A percentile compares a stretch with the other conserved stretches of the same genome.
phyloP scores from a whole-genome alignment of 2,329 filamentous ascomycete genomes.

The Neofusicoccum umdonicola region DNA sequence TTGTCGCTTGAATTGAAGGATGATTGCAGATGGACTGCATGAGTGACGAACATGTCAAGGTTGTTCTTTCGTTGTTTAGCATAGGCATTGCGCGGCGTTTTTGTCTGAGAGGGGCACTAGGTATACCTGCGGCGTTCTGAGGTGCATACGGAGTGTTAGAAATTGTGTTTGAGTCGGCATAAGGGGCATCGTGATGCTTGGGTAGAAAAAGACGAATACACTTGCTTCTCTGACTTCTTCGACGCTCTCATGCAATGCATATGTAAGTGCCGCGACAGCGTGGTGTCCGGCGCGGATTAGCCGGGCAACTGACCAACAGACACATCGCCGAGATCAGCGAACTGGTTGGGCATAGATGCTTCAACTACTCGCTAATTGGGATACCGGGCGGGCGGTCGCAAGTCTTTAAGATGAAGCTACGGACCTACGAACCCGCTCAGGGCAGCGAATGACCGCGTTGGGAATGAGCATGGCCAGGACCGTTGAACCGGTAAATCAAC shows the following conservation, averaged over 20 bases:
- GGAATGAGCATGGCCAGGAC: not conserved
- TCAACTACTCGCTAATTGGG: not conserved
- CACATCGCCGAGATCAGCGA: not conserved
- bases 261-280: not conserved
- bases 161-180: not conserved
- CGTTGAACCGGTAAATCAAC: not conserved
- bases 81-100: conserved; percentile 1
- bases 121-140: not conserved
- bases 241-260: not conserved
- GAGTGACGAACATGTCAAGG: not conserved
- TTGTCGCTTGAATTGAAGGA: not conserved
- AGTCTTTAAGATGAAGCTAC: not conserved
- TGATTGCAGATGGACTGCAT: not conserved
- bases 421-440: not conserved
- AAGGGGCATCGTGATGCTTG: not conserved
- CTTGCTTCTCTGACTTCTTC: not conserved
- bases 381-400: not conserved
- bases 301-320: not conserved
- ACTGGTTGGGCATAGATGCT: not conserved
- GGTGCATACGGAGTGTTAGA: not conserved
- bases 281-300: not conserved
- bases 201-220: not conserved
- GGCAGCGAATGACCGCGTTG: not conserved
- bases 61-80: not conserved
- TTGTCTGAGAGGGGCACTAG: not conserved